Conservation (phyloP, 495 filamentous ascomycete genomes). For the Neurospora sublineolata region DNA sequence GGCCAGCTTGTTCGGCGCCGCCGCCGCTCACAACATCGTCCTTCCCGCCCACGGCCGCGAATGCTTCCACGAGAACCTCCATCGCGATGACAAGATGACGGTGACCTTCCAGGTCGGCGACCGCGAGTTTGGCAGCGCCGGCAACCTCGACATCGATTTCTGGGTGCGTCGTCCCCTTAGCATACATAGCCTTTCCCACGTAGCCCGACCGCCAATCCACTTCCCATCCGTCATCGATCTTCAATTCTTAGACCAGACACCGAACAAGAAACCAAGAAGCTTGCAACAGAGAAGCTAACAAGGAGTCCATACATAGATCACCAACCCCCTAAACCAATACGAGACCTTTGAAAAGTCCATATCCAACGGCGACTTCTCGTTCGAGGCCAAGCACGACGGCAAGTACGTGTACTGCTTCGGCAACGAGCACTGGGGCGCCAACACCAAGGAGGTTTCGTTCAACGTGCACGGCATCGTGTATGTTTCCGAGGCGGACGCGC, state of each 20-base stretch:
- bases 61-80: slow-evolving; percentile 92
- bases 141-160: slow-evolving; percentile 94
- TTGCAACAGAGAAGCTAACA: not conserved
- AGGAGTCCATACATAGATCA: slow-evolving; percentile 46
- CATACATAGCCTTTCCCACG: not conserved
- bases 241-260: not conserved
- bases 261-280: not conserved
- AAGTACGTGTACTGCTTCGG: slow-evolving; percentile 96
- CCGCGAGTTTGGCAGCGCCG: slow-evolving; percentile 85
- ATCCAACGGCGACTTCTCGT: slow-evolving; percentile 86
- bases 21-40: slow-evolving; percentile 85
- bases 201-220: not conserved
- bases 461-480: slow-evolving; percentile 99
- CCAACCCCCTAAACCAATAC: slow-evolving; percentile 64
- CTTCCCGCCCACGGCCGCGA: slow-evolving; percentile 81
- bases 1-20: slow-evolving; percentile 47
- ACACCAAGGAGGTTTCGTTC: slow-evolving; percentile 93
- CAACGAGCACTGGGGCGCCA: slow-evolving; percentile 88
- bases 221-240: not conserved
- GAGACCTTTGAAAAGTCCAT: slow-evolving; percentile 65
- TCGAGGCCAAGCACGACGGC: slow-evolving; percentile 74
- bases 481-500: slow-evolving; percentile 75
- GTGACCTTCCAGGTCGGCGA: slow-evolving; percentile 98
- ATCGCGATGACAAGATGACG: slow-evolving; percentile 93
- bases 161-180: slow-evolving; percentile 55